Evolutionary conservation across 2,329 filamentous ascomycete species (phyloP).

Genomic region (Aspergillus sp.): DNA sequence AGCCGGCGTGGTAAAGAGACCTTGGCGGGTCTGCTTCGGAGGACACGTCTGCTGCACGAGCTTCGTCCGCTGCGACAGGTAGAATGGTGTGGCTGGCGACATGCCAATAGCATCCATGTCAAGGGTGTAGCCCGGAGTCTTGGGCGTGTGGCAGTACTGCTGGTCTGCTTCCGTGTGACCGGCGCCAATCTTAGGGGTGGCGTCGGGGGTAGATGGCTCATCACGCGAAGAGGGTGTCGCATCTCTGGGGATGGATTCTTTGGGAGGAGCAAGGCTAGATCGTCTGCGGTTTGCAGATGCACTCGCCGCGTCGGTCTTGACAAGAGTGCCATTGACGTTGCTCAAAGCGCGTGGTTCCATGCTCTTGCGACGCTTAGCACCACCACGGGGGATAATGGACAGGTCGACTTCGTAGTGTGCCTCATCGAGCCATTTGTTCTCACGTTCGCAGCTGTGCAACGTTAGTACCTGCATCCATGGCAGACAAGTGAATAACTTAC

Average conservation of each 20-base stretch:
- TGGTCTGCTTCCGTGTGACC: conserved; percentile 24
- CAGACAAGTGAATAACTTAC: conserved; percentile 54
- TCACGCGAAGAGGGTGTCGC: conserved; percentile 31
- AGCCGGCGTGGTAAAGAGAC: conserved; percentile 39
- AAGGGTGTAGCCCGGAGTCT: conserved; percentile 40
- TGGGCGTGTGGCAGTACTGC: conserved; percentile 30
- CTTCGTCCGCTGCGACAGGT: conserved; percentile 44
- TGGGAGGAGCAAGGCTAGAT: conserved; percentile 32
- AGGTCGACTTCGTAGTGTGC: conserved; percentile 69
- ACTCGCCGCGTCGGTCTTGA: conserved; percentile 38
- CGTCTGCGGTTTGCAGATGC: conserved; percentile 31
- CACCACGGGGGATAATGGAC: conserved; percentile 66
- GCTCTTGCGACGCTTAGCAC: conserved; percentile 71
- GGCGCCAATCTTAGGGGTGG: conserved; percentile 11
- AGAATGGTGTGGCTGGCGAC: conserved; percentile 51
- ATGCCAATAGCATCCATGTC: conserved; percentile 42
- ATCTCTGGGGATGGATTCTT: conserved; percentile 38
- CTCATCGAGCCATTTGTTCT: conserved; percentile 77
- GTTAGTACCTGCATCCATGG: conserved; percentile 15
- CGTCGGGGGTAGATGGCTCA: conserved; percentile 18
- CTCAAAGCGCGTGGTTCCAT: conserved; percentile 75
- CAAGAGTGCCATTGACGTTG: conserved; percentile 67
- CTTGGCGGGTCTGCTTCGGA: conserved; percentile 51
- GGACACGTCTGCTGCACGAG: conserved; percentile 57
- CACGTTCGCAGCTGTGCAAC: conserved; percentile 66